Base-by-base conservation (phyloP, 2,329 filamentous ascomycete species). In the Metarhizium guizhouense region DNA sequence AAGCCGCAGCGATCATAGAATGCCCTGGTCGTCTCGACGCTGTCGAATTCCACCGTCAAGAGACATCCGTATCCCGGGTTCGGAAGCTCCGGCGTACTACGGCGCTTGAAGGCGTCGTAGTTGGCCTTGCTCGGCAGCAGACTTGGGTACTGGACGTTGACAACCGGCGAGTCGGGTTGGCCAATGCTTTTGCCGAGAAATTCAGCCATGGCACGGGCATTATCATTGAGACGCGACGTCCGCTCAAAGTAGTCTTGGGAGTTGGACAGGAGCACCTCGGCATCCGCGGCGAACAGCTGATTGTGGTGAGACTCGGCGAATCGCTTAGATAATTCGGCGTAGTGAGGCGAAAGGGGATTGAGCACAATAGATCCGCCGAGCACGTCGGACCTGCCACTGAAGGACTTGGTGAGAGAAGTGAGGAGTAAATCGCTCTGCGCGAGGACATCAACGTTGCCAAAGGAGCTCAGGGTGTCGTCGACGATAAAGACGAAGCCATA, bases 321-420 rank as follows among this genome's bases (percentile, higher is more conserved):
- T 60, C 67, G 36, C 63, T 67, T 11, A 40, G 59, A 54, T 10
- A 82, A 66, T 20, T 63, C 56, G 3, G 57, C 6, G 61, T 80
- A 75, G 54, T 72, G 67, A 2, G 63, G 58, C 0, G 75, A 78
- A 3, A 70, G 61, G 0, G 78, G 78, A 61, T 79, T 80, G 45
- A 83, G 68, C 45, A 76, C 70, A 18, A 73, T 61, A 52, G 74
- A 76, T n/a, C 76, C 81, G 38, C 70, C 79, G 70, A 83, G 76
- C 51, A 79, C 76, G 60, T 85, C 74, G 25, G 79, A 73, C 57
- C 76, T 76, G 16, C 82, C 82, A 57, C 70, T 80, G 62, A 85
- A 84, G 2, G 74, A 73, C 65, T 84, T 84, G n/a, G 80, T 83
- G 16, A 83, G 69, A 29, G 74, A 78, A 0, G 76, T 76, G 16